Base-by-base conservation (phyloP, 192 early-diverging fungal species). In the Jimgerdemannia flammicorona region DNA sequence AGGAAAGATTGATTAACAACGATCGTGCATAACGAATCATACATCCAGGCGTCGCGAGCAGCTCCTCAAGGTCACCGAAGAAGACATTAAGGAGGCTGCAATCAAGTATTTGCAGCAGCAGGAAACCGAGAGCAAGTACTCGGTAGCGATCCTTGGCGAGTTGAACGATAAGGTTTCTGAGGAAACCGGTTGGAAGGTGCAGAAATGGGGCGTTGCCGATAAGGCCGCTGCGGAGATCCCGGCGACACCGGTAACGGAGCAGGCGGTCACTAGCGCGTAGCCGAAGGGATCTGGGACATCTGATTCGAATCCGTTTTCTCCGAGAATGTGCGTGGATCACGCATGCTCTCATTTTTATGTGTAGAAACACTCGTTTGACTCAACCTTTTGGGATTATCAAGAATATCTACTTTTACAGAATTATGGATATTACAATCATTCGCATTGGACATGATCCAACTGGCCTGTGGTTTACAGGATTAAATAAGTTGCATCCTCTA, bases 41-140 rank as follows among this genome's bases (percentile, higher is more conserved):
- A 65, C 75, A 29, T 64, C 54, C 79, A 91, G 87, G 59, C 91
- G 95, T 10, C 86, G 96, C 41, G 93, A 96, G 67, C 82, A 84
- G 70, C 84, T 96, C 70, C 87, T 97, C 70, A 86, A 74, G 14
- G 90, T 93, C 59, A 90, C 88, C 1, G 80, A 90, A 44, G 80
- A 84, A 4, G 91, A 93, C 75, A 83, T 96, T 40, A 89, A 91
- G 77, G 80, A 90, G 8, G 95, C 85, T 3, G 96, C 95, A 2
- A 72, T 82, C 14, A 84, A 84, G 70, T 95, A 95, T 74, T 79
- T 96, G 20, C 40, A 64, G 4, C 42, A 54, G 20, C 63, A 64
- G 3, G 43, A 54, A 43, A 64, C 6, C 43, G 64, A 80, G 65
- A 11, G 69, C 11, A 71, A 69, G n/a, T 85, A 72, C 73, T 87